These are phyloP conservation scores for Aspergillus coremiiformis DNA, from an alignment of 495 filamentous ascomycete species.

Conservation along the genomic window DNA sequence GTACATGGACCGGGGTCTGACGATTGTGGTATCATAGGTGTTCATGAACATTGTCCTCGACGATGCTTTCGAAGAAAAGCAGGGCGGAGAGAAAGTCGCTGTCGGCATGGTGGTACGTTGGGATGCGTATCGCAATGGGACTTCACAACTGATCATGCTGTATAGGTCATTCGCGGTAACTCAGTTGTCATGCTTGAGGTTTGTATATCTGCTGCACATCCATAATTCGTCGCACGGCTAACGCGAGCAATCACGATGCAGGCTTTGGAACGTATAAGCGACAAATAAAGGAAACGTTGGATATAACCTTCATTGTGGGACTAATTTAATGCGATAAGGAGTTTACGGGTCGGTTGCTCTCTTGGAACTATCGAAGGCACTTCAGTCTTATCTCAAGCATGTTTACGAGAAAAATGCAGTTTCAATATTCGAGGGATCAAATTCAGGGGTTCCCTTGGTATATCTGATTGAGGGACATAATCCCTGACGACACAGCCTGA, in stretches of 20 bases:
- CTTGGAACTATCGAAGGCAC: constrained; percentile 32
- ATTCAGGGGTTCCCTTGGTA: background rate
- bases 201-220: constrained; percentile 7
- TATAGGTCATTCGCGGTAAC: constrained; percentile 76
- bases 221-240: constrained; percentile 7
- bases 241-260: constrained; percentile 18
- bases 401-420: constrained; percentile 8
- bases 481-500: constrained; percentile 4
- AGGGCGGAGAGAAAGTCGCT: constrained; percentile 80
- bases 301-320: constrained; percentile 15
- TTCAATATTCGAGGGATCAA: constrained; percentile 2
- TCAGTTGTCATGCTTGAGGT: constrained; percentile 95
- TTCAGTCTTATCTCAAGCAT: constrained; percentile 20
- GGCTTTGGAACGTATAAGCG: constrained; percentile 55
- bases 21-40: constrained; percentile 49
- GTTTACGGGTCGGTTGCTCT: constrained; percentile 38
- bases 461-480: background rate
- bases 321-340: constrained; percentile 30
- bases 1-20: background rate
- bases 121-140: background rate
- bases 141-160: background rate
- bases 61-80: constrained; percentile 94
- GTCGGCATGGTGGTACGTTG: constrained; percentile 84
- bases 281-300: constrained; percentile 29
- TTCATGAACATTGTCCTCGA: constrained; percentile 98